These are phyloP conservation scores for Lactarius hatsudake DNA, from an alignment of 768 basidiomycete genomes.

Conservation along the genomic window DNA sequence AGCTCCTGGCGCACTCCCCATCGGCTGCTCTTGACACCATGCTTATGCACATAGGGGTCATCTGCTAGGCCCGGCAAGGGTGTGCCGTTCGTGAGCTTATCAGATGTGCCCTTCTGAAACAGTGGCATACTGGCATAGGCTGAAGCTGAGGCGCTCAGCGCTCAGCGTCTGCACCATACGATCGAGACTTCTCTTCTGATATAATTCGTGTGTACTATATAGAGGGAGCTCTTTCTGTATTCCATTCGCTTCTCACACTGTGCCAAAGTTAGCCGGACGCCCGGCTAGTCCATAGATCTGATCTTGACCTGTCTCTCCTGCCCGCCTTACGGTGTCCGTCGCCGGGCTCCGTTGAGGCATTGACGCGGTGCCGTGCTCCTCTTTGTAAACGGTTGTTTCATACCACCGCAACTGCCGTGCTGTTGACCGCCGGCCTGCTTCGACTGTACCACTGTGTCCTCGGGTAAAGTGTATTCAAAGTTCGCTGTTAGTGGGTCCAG, in stretches of 20 bases:
- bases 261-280: neutral
- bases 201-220: neutral
- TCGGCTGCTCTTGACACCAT: neutral
- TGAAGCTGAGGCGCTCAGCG: neutral
- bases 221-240: neutral
- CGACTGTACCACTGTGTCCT: neutral
- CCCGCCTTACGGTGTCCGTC: neutral
- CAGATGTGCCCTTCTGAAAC: neutral
- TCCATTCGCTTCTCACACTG: neutral
- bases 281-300: neutral
- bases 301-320: neutral
- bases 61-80: neutral
- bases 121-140: neutral
- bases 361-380: neutral
- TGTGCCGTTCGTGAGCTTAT: neutral
- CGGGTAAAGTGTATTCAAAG: neutral
- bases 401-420: neutral
- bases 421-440: neutral
- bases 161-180: neutral
- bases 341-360: neutral
- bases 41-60: neutral
- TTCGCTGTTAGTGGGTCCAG: conserved; percentile 7
- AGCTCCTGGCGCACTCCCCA: neutral
- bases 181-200: conserved; percentile 7
- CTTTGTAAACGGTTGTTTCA: neutral